Percentiles rank a stretch among this genome's conserved stretches.
Conservation (phyloP, 345 rosid genomes). For the Combretum micranthum region DNA sequence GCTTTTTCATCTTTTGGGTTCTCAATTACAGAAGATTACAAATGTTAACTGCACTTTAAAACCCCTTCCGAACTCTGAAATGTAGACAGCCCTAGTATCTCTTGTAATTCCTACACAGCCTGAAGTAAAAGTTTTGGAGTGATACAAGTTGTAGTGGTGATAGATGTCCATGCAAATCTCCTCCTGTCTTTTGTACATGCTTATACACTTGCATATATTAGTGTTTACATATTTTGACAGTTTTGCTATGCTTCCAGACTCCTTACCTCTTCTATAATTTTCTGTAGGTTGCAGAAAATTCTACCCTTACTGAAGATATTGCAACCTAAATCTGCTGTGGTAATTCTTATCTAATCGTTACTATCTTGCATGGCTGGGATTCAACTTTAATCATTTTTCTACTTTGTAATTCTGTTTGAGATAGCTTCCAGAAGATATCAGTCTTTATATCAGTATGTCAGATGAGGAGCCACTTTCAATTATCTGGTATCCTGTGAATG, state of each 20-base stretch:
- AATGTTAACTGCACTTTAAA: no score
- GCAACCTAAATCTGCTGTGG: constrained; percentile 67
- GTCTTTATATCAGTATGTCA: constrained; percentile 20
- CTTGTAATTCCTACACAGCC: no score
- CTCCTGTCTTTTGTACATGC: no score
- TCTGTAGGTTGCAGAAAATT: constrained; percentile 41
- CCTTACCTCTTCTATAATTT: neutral
- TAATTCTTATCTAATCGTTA: constrained; percentile 17
- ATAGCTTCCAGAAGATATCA: constrained; percentile 60
- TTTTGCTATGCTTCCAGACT: neutral
- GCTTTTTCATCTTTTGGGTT: neutral
- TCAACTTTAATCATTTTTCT: neutral
- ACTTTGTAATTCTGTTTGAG: constrained; percentile 2
- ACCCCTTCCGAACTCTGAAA: no score
- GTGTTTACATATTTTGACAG: no score
- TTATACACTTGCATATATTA: no score
- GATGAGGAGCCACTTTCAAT: constrained; percentile 21
- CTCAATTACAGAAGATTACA: no score
- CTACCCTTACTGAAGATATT: constrained; percentile 39
- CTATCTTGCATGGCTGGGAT: neutral
- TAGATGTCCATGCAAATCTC: no score
- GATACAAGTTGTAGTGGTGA: no score
- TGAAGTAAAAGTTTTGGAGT: no score
- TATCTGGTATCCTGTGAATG: constrained; percentile 39
- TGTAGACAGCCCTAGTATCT: no score